phyloP scores from a whole-genome alignment of 176 grass and related monocot species.

The Poa pratensis region DNA sequence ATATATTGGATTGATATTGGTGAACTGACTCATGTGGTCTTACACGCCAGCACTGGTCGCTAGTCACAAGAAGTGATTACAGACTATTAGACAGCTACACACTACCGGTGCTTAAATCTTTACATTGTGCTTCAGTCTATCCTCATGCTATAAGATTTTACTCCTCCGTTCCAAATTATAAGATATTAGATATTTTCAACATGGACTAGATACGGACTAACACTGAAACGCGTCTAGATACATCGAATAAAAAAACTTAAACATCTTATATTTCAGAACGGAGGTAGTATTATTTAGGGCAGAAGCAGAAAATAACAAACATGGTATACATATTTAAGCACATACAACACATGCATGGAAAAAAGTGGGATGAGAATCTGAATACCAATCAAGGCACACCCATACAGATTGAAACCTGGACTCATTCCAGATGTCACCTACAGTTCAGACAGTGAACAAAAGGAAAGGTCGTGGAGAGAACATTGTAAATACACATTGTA shows the following conservation, averaged over 20 bases:
- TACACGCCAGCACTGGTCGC: conserved; percentile 1
- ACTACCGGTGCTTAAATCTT: conserved; percentile 24
- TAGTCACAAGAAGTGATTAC: conserved; percentile 6
- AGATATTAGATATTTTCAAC: too few species aligned
- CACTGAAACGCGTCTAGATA: too few species aligned
- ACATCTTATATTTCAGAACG: too few species aligned
- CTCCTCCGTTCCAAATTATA: too few species aligned
- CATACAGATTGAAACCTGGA: conserved; percentile 95
- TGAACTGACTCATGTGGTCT: conserved; percentile 7
- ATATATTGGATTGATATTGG: background rate
- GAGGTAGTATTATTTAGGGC: background rate
- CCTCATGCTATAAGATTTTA: background rate
- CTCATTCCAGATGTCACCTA: conserved; percentile 99
- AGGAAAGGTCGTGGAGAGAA: background rate
- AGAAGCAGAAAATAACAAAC: conserved; percentile 24
- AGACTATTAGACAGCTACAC: conserved; percentile 7
- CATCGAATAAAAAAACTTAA: too few species aligned
- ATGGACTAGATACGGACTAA: too few species aligned
- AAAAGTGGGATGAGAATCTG: conserved; percentile 4
- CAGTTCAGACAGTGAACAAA: conserved; percentile 42
- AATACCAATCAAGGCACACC: conserved; percentile 90
- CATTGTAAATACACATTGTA: conserved; percentile 34
- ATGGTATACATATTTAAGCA: conserved; percentile 20
- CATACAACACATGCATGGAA: background rate
- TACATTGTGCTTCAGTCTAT: background rate